Percentiles rank a stretch among this genome's conserved stretches.
Evolutionary conservation across 1,139 yeast genomes (phyloP).

Genomic region (Pichia cactophila): DNA sequence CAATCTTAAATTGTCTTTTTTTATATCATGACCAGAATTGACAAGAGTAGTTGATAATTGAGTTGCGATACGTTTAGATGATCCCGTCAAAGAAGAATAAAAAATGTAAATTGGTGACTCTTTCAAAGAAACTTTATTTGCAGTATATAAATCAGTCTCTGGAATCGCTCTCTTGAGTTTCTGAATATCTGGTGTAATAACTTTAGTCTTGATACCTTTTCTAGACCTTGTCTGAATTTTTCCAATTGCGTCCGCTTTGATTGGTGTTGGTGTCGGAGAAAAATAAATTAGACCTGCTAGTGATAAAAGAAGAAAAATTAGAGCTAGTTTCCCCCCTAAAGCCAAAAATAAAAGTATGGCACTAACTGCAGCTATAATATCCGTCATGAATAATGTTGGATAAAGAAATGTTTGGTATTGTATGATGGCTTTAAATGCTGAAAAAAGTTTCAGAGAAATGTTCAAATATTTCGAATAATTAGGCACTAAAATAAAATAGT

Average conservation of each 20-base stretch:
- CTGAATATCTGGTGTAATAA: conserved; percentile 5
- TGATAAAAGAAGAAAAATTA: conserved; percentile 3
- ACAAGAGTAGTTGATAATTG: conserved; percentile 34
- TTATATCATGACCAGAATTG: conserved; percentile 23
- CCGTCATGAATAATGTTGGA: conserved; percentile 2
- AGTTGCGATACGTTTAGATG: conserved; percentile 65
- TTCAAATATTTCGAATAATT: too few relatives aligned
- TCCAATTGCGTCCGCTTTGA: neutral
- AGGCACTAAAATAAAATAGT: too few relatives aligned
- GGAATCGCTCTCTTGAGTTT: conserved; percentile 5
- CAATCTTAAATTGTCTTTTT: conserved; percentile 43
- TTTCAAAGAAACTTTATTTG: conserved; percentile 30
- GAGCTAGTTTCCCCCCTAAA: conserved; percentile 6
- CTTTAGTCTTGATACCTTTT: conserved; percentile 6
- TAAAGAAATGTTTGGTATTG: too few relatives aligned
- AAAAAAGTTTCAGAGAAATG: too few relatives aligned
- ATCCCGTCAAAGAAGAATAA: conserved; percentile 80
- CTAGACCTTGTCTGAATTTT: neutral
- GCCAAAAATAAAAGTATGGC: neutral
- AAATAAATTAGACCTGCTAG: conserved; percentile 5
- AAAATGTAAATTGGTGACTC: conserved; percentile 54
- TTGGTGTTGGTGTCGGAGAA: conserved; percentile 1
- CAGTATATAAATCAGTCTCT: conserved; percentile 25
- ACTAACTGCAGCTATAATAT: neutral
- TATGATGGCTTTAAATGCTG: too few relatives aligned